Conservation (phyloP, 805 yeast genomes). For the Metschnikowia lochheadii region DNA sequence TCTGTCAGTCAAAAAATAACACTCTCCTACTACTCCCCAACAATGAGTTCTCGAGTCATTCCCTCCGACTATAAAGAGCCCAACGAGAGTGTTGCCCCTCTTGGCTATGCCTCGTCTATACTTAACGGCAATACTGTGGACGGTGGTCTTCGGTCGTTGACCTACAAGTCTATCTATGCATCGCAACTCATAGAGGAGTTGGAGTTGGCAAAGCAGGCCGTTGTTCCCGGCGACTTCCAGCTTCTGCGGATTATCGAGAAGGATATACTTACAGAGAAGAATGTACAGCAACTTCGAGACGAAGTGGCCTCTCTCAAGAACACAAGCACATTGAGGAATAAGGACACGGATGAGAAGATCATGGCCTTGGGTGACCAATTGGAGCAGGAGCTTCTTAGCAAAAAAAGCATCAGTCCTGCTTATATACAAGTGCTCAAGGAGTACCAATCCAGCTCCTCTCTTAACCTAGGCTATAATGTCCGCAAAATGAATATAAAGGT, state of each 20-base stretch:
- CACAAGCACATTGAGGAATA: neutral
- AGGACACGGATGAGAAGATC: conserved; percentile 7
- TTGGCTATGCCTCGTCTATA: conserved; percentile 33
- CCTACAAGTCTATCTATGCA: conserved; percentile 38
- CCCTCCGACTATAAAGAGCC: conserved; percentile 20
- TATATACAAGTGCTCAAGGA: conserved; percentile 4
- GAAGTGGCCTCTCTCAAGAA: conserved; percentile 18
- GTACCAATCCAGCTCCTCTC: neutral
- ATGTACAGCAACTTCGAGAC: conserved; percentile 18
- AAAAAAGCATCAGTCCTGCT: conserved; percentile 5
- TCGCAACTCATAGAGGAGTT: conserved; percentile 33
- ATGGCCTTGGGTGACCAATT: conserved; percentile 7
- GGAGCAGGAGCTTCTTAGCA: conserved; percentile 12
- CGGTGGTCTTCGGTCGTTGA: conserved; percentile 39
- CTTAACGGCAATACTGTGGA: conserved; percentile 38
- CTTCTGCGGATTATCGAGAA: conserved; percentile 18
- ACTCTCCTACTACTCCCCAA: neutral
- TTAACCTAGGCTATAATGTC: conserved; percentile 5
- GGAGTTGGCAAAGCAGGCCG: conserved; percentile 28
- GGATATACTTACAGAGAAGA: conserved; percentile 14
- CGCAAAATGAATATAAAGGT: conserved; percentile 4
- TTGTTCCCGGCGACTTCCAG: conserved; percentile 18
- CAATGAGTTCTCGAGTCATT: conserved; percentile 1
- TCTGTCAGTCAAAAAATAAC: neutral
- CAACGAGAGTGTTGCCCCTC: conserved; percentile 15